A percentile compares a stretch with the other conserved stretches of the same genome.
These are phyloP conservation scores for Oehlia diaphana DNA, from an alignment of 192 early-diverging fungal genomes.

Conservation along the genomic window DNA sequence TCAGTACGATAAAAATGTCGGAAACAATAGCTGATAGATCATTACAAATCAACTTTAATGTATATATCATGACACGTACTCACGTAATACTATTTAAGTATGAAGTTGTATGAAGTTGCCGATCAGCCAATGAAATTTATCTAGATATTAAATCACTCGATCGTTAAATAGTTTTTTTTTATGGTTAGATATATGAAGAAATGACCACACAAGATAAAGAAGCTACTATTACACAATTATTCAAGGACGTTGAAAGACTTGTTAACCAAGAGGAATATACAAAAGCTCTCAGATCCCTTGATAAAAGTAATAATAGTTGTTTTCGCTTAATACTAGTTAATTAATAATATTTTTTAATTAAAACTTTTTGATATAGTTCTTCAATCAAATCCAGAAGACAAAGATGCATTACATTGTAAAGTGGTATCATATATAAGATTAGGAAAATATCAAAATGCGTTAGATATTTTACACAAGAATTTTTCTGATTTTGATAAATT, in stretches of 20 bases:
- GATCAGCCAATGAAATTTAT: too few relatives aligned
- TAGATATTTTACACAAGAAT: slow-evolving; percentile 40
- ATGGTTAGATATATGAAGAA: neutral
- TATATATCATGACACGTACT: too few relatives aligned
- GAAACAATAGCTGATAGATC: too few relatives aligned
- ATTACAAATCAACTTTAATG: too few relatives aligned
- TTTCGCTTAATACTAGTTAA: neutral
- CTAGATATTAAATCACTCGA: too few relatives aligned
- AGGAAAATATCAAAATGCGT: slow-evolving; percentile 56
- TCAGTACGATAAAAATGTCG: too few relatives aligned
- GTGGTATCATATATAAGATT: slow-evolving; percentile 56
- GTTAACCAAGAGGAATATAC: slow-evolving; percentile 55
- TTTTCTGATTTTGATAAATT: slow-evolving; percentile 35
- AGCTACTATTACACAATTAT: slow-evolving; percentile 45
- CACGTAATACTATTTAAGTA: too few relatives aligned
- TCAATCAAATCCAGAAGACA: slow-evolving; percentile 43
- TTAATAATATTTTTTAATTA: slow-evolving; percentile 1
- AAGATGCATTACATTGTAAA: slow-evolving; percentile 58
- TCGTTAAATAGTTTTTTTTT: too few relatives aligned
- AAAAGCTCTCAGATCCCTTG: slow-evolving; percentile 48
- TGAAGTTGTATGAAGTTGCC: too few relatives aligned
- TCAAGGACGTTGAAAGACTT: slow-evolving; percentile 53
- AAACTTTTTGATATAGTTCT: slow-evolving; percentile 34
- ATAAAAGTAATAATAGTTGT: slow-evolving; percentile 50
- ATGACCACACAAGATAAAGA: slow-evolving; percentile 23